Percentiles rank a stretch among this genome's conserved stretches.
Conservation (phyloP, 148 eudicot genomes). For the Gaultheria prostrata region DNA sequence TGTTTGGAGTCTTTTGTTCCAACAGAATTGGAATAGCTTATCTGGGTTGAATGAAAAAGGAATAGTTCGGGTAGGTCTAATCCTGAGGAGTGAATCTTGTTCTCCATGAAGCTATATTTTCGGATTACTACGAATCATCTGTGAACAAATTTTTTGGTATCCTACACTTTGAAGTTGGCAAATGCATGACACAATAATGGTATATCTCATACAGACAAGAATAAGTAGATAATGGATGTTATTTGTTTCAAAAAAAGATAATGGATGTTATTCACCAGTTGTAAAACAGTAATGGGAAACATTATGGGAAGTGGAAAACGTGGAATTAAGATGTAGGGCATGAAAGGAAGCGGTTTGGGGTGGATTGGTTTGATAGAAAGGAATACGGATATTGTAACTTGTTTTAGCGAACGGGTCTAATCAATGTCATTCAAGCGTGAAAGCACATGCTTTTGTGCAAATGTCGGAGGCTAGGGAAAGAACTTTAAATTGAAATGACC, state of each 20-base stretch:
- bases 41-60: background rate
- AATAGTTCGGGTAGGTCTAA: background rate
- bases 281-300: background rate
- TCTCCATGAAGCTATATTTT: background rate
- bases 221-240: background rate
- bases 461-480: background rate
- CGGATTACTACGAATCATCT: background rate
- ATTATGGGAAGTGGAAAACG: background rate
- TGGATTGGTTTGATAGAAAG: background rate
- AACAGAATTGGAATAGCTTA: background rate
- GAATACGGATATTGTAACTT: background rate
- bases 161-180: background rate
- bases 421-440: background rate
- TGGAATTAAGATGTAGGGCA: background rate
- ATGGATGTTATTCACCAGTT: background rate
- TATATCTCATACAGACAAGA: background rate
- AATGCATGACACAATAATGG: background rate
- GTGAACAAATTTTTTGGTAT: background rate
- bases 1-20: background rate
- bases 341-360: background rate
- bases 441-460: background rate
- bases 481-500: background rate
- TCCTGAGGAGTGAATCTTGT: background rate
- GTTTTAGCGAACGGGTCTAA: background rate
- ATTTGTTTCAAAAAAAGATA: too few relatives aligned